phyloP scores from a whole-genome alignment of 495 filamentous ascomycete genomes.

The Extremus antarcticus region DNA sequence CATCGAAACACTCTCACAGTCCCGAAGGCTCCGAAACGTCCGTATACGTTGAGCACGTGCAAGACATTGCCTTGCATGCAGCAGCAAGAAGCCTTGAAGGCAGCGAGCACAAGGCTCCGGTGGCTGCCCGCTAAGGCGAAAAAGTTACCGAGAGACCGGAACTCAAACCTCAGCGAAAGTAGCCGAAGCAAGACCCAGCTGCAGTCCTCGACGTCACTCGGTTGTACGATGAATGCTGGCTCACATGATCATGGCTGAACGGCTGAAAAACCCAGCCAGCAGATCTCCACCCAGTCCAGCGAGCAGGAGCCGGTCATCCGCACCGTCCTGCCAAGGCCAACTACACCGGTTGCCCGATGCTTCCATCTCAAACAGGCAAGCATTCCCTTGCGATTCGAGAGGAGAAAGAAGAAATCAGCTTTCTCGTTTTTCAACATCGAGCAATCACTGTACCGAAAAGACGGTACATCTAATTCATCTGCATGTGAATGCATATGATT shows the following conservation, averaged over 20 bases:
- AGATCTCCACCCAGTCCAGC: not conserved
- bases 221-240: not conserved
- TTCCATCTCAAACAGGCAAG: not conserved
- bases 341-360: not conserved
- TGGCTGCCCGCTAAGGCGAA: not conserved
- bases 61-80: not conserved
- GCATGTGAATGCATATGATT: not conserved
- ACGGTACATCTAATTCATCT: not conserved
- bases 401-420: not conserved
- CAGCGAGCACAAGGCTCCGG: not conserved
- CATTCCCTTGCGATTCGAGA: not conserved
- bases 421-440: not conserved
- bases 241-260: not conserved
- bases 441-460: not conserved
- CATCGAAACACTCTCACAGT: not conserved
- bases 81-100: not conserved
- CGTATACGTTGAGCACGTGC: not conserved
- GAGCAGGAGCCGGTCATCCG: not conserved
- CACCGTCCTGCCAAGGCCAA: not conserved
- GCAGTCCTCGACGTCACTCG: not conserved
- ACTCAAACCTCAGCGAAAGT: too few relatives aligned
- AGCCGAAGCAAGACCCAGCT: not conserved
- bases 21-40: not conserved
- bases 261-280: too few relatives aligned
- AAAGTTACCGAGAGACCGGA: too few relatives aligned